Base-by-base conservation (phyloP, 768 basidiomycete species). In the Tricholoma bakamatsutake region DNA sequence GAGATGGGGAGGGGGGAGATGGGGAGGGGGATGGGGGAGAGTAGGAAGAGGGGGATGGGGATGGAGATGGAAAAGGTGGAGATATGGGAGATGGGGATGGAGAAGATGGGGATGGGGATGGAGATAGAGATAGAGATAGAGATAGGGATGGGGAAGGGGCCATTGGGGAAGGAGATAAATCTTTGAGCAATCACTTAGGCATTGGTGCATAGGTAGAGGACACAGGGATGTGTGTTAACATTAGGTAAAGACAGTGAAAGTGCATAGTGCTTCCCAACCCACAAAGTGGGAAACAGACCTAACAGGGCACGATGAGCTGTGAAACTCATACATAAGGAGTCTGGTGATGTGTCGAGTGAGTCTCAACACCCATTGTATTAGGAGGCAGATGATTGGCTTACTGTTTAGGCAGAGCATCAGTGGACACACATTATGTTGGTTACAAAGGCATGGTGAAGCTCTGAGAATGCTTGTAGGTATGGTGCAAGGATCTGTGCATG, bases 401-500 rank as follows among this genome's bases (percentile, higher is more conserved):
- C 40, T 37, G 7, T 42, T 42, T 42, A 17, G 2, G 1, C 2
- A 6, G 17, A 42, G 17, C 8, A 7, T 42, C 7, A 42, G 40
- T n/a, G 17, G 5, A 42, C 40, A 18, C 8, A 6, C 17, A 42
- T 42, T 42, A 17, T 18, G 17, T 42, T 42, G n/a, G 40, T 42
- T 12, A 18, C n/a, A 42, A 55, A 7, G 4, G 31, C 11, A 10
- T 52, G 24, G 37, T 56, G 50, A 2, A 58, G 37, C 3, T 49
- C 13, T 27, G 39, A 56, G 27, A 52, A 10, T n/a, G 58, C 53
- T 40, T 59, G 61, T 2, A 62, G 9, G n/a, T 59, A 61, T 40
- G 58, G 61, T 11, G 58, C 61, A 4, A 61, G 21, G 12, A 59
- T 61, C 5, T 55, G 55, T 11, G 53, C 56, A 37, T 61, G 61